A percentile compares a stretch with the other conserved stretches of the same genome.
phyloP scores from a whole-genome alignment of 768 basidiomycete species.

The Tulasnella sp. region DNA sequence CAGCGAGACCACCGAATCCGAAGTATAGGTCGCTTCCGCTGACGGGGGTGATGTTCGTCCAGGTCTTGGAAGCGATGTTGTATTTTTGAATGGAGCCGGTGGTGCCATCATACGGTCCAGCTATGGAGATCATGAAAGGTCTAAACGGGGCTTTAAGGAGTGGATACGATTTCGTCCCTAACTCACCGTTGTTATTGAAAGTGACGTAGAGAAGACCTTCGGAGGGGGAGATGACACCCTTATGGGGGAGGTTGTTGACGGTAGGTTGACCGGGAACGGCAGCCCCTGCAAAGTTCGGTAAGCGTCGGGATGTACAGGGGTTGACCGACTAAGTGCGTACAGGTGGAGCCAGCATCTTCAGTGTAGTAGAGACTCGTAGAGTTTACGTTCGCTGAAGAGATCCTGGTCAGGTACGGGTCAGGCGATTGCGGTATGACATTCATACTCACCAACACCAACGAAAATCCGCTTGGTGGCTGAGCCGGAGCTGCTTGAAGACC shows the following conservation, averaged over 20 bases:
- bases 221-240: conserved; percentile 48
- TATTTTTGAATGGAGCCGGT: conserved; percentile 31
- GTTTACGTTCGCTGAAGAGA: conserved; percentile 35
- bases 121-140: too few species aligned
- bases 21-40: conserved; percentile 45
- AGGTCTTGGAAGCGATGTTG: conserved; percentile 39
- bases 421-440: neutral
- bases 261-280: conserved; percentile 48
- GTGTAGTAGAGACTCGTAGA: conserved; percentile 45
- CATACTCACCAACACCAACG: conserved; percentile 37
- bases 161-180: neutral
- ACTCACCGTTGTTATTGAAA: conserved; percentile 48
- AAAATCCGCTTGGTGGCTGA: conserved; percentile 51
- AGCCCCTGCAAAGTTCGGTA: conserved; percentile 31
- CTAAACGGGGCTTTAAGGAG: neutral
- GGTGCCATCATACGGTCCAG: conserved; percentile 44
- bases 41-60: conserved; percentile 54
- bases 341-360: conserved; percentile 44
- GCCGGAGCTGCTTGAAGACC: conserved; percentile 30
- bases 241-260: conserved; percentile 45
- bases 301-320: too few species aligned
- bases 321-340: conserved; percentile 26
- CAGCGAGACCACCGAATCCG: conserved; percentile 37
- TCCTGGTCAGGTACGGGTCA: neutral
- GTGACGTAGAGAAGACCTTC: conserved; percentile 50